Evolutionary conservation across 2,329 filamentous ascomycete genomes (phyloP), one percentile per base, ranked within the genome.

Genomic region (Nothophoma quercina): DNA sequence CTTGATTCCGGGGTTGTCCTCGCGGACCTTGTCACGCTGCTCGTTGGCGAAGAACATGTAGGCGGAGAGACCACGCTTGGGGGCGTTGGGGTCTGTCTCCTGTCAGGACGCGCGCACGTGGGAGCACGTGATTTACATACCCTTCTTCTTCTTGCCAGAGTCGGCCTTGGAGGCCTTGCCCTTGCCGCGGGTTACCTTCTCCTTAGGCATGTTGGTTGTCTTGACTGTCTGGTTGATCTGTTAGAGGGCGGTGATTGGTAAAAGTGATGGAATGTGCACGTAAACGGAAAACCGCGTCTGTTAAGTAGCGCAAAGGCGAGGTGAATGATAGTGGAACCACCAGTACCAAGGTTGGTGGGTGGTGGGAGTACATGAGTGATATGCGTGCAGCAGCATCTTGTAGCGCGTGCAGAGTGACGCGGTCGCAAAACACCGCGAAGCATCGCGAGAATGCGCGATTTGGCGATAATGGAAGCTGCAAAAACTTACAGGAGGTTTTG

Each of bases 21-120:
- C 92, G 70, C 95, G 91, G 68, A 99, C 95, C 78, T 95, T 96
- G 76, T 98, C 93, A 69, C 95, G 93, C 82, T 97, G 91, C 81
- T 98, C 95, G 75, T 98, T 98, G 86, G 95, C 95, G 78, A 98
- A 99, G 89, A 98, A 98, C 95, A 99, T 99, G 87, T 99, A 99
- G 62, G 95, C 95, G 46, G 95, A 98, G 42, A 99, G 91, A 83
- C 93, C 95, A 80, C 95, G 92, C 92, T 98, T 99, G 77, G 95
- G 95, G 56, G 93, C 93, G 81, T 97, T 97, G 79, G 92, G 92
- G 80, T 97, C 93, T 96, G 70, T 12, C 13, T 19, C 36, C 10
- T 42, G 48, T 67, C 30, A 56, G 56, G 52, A 18, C 46, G 23
- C n/a, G 19, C 18, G 6, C n/a, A 23, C 18, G 39, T 23, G 16